Conservation (phyloP, 148 eudicot genomes). For the Chenopodium quinoa region DNA sequence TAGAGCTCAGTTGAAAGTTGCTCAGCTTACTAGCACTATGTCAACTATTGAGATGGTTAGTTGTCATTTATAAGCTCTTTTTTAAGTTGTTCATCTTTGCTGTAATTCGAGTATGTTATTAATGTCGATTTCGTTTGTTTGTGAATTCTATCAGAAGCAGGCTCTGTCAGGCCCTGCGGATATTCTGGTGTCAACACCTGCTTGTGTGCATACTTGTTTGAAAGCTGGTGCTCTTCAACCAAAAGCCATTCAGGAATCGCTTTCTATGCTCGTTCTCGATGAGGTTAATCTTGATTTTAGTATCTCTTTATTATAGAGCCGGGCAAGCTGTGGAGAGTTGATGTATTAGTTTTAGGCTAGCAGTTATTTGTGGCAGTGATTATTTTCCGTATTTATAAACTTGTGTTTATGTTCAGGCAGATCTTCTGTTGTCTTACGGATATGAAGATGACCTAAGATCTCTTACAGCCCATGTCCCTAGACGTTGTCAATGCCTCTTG, state of each 20-base stretch:
- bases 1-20: slow-evolving; percentile 69
- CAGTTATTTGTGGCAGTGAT: neutral
- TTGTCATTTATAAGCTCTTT: slow-evolving; percentile 9
- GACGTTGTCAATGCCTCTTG: slow-evolving; percentile 87
- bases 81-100: too few species aligned
- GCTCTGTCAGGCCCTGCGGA: slow-evolving; percentile 81
- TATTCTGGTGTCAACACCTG: slow-evolving; percentile 82
- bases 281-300: slow-evolving; percentile 48
- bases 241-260: slow-evolving; percentile 70
- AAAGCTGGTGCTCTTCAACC: slow-evolving; percentile 53
- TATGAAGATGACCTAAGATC: slow-evolving; percentile 83
- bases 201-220: slow-evolving; percentile 70
- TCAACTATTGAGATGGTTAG: slow-evolving; percentile 73
- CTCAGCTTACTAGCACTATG: slow-evolving; percentile 64
- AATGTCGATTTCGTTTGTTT: neutral
- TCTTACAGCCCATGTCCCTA: slow-evolving; percentile 70
- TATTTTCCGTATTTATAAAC: slow-evolving; percentile 1
- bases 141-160: slow-evolving; percentile 40
- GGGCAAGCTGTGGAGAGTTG: neutral
- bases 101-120: neutral
- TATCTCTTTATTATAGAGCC: neutral
- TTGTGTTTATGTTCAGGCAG: slow-evolving; percentile 59
- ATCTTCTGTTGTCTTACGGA: slow-evolving; percentile 90
- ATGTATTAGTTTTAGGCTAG: neutral
- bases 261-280: slow-evolving; percentile 81